Evolutionary conservation across 805 yeast species (phyloP).

Genomic region (Cyberlindnera maritima): DNA sequence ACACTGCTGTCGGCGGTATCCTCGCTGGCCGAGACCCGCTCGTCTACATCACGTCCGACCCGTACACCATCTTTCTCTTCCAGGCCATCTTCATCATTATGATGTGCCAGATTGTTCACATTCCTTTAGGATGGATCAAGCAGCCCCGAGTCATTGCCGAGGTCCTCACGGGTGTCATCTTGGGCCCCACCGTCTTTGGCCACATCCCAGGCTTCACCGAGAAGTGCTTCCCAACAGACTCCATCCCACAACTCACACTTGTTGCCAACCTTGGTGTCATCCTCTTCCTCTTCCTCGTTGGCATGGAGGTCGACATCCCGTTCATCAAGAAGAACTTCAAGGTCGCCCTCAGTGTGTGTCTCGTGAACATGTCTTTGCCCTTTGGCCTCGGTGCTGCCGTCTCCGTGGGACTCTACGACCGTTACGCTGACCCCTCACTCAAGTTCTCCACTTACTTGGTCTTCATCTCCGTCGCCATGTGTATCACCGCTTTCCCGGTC

Average conservation of each 20-base stretch:
- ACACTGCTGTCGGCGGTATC: conserved; percentile 55
- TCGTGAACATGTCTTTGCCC: conserved; percentile 72
- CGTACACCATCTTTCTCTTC: conserved; percentile 66
- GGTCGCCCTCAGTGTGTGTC: conserved; percentile 66
- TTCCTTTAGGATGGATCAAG: conserved; percentile 56
- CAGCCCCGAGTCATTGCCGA: conserved; percentile 85
- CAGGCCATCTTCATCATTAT: conserved; percentile 62
- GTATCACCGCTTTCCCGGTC: conserved; percentile 86
- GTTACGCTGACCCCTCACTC: conserved; percentile 32
- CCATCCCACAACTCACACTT: conserved; percentile 61
- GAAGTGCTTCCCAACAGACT: conserved; percentile 60
- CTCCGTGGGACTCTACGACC: conserved; percentile 54
- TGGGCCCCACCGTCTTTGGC: conserved; percentile 78
- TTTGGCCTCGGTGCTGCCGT: conserved; percentile 77
- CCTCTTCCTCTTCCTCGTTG: conserved; percentile 70
- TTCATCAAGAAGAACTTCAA: conserved; percentile 59
- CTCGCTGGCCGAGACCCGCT: conserved; percentile 73
- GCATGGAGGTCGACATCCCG: conserved; percentile 71
- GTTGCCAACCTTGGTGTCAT: conserved; percentile 76
- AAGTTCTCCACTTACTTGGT: conserved; percentile 75
- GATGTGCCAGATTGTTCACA: conserved; percentile 57
- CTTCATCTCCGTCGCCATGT: conserved; percentile 78
- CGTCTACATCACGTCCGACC: conserved; percentile 52
- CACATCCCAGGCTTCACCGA: conserved; percentile 63
- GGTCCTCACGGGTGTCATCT: conserved; percentile 69